Evolutionary conservation across 2,329 filamentous ascomycete genomes (phyloP).

Genomic region (Dryadomyces quercivorus): DNA sequence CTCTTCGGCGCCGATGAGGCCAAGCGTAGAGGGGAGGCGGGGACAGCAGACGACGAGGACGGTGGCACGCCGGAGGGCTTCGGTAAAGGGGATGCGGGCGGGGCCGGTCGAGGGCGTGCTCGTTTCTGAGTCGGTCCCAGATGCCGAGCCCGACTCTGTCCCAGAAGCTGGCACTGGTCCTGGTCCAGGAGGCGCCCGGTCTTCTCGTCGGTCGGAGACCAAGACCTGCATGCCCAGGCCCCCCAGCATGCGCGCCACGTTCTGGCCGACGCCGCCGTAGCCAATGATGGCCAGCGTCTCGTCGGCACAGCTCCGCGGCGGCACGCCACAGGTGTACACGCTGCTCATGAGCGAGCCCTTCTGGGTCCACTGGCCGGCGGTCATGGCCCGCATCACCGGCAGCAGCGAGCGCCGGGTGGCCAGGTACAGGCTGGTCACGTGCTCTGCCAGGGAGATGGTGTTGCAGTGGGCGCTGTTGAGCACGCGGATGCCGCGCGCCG

Average conservation of each 20-base stretch:
- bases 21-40: conserved; percentile 15
- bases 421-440: conserved; percentile 16
- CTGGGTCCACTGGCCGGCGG: conserved; percentile 13
- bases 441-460: conserved; percentile 18
- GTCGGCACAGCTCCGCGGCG: conserved; percentile 12
- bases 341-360: conserved; percentile 12
- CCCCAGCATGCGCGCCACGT: conserved; percentile 16
- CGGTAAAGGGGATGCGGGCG: conserved; percentile 9
- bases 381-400: conserved; percentile 16
- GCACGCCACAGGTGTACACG: conserved; percentile 8
- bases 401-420: conserved; percentile 22
- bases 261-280: conserved; percentile 21
- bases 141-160: not conserved
- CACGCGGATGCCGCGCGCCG: conserved; percentile 16
- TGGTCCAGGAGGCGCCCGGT: not conserved
- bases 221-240: conserved; percentile 21
- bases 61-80: conserved; percentile 17
- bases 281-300: conserved; percentile 20
- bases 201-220: conserved; percentile 6
- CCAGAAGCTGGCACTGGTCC: not conserved
- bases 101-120: not conserved
- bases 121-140: not conserved
- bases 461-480: conserved; percentile 19
- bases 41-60: conserved; percentile 22
- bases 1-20: conserved; percentile 14